These are phyloP conservation scores for Sanghuangporus sanghuang DNA, from an alignment of 1,284 basidiomycete species.

Conservation along the genomic window DNA sequence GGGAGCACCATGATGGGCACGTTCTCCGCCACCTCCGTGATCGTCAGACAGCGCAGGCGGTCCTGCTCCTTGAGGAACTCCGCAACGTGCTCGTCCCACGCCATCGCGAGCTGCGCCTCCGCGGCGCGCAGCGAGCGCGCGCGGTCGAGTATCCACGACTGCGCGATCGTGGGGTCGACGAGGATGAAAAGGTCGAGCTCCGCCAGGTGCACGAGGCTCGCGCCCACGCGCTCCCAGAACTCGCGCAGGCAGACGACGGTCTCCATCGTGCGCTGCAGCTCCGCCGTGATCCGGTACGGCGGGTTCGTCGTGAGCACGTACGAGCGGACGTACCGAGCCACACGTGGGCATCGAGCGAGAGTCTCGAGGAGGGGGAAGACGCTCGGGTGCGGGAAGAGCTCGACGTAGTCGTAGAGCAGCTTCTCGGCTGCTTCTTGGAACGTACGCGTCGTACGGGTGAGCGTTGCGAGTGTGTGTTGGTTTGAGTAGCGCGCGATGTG, in stretches of 20 bases:
- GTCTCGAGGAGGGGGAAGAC: conserved; percentile 1
- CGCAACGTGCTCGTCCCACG: conserved; percentile 12
- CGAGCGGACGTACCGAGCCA: conserved; percentile 8
- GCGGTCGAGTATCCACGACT: conserved; percentile 11
- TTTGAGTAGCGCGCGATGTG: conserved; percentile 1
- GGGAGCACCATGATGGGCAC: neutral
- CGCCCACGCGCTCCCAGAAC: conserved; percentile 12
- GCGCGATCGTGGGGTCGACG: conserved; percentile 1
- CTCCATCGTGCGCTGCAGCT: neutral
- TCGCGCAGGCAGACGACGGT: neutral
- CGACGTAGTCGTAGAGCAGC: conserved; percentile 9
- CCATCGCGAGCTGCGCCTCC: conserved; percentile 5
- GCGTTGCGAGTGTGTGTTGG: neutral
- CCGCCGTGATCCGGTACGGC: neutral
- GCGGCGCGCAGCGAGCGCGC: neutral
- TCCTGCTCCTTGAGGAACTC: conserved; percentile 13
- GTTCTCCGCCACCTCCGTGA: conserved; percentile 8
- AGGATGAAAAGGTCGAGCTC: conserved; percentile 8
- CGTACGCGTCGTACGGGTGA: conserved; percentile 14
- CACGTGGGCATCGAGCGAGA: conserved; percentile 4
- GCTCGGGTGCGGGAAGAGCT: conserved; percentile 7
- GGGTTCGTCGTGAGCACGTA: conserved; percentile 1
- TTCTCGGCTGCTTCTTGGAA: conserved; percentile 16
- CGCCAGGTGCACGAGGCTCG: conserved; percentile 1
- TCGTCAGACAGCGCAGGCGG: neutral